A percentile compares a stretch with the other conserved stretches of the same genome.
Evolutionary conservation across 2,329 filamentous ascomycete genomes (phyloP).

Genomic region (Cladosporium sp.): DNA sequence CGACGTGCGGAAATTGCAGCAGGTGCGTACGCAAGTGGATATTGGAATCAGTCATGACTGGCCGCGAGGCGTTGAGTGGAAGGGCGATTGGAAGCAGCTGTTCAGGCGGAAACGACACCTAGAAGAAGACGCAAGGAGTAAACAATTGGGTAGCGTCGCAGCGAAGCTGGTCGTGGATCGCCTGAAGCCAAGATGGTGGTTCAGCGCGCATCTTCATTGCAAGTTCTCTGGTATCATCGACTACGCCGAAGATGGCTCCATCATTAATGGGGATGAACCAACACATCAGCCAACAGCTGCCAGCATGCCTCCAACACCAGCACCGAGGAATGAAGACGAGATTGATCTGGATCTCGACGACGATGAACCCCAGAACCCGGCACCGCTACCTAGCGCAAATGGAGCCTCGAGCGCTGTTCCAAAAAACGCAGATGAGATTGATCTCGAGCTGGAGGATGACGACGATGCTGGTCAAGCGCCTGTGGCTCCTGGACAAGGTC

Average conservation of each 20-base stretch:
- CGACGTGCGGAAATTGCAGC: slow-evolving; percentile 82
- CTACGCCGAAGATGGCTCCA: slow-evolving; percentile 30
- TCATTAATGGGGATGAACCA: neutral
- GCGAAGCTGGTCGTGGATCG: slow-evolving; percentile 75
- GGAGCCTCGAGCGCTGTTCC: neutral
- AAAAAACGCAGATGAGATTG: slow-evolving; percentile 63
- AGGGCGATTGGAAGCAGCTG: slow-evolving; percentile 62
- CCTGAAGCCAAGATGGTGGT: slow-evolving; percentile 80
- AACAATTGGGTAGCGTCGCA: slow-evolving; percentile 71
- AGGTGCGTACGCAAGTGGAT: slow-evolving; percentile 81
- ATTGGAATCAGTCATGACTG: slow-evolving; percentile 93
- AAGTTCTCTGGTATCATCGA: slow-evolving; percentile 66
- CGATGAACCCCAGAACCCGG: slow-evolving; percentile 16
- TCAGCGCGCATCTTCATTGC: slow-evolving; percentile 81
- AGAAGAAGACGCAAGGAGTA: slow-evolving; percentile 65
- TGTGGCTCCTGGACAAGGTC: slow-evolving; percentile 18
- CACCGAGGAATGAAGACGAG: neutral
- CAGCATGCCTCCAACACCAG: no score
- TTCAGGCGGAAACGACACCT: slow-evolving; percentile 72
- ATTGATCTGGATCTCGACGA: slow-evolving; percentile 37
- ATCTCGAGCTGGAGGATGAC: slow-evolving; percentile 29
- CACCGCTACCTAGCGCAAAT: neutral
- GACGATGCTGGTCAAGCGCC: slow-evolving; percentile 16
- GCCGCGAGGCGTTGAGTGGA: slow-evolving; percentile 75
- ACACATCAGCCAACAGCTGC: neutral